Percentiles rank a stretch among this genome's conserved stretches.
Conservation (phyloP, 176 grass and related monocot genomes). For the Triticum urartu region DNA sequence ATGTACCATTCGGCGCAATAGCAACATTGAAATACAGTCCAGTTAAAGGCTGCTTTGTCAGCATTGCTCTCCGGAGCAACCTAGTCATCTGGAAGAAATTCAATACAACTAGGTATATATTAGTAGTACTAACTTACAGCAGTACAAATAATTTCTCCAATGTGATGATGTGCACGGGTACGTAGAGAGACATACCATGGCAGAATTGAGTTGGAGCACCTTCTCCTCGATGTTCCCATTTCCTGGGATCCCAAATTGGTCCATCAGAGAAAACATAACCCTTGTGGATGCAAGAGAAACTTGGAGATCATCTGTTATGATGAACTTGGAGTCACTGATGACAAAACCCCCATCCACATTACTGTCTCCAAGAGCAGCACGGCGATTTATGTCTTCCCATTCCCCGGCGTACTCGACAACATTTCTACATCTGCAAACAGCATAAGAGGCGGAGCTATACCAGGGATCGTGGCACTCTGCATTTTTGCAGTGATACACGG, state of each 20-base stretch:
- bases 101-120: not conserved
- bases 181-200: not conserved
- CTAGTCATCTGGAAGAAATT: not conserved
- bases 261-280: not conserved
- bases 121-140: too few species aligned
- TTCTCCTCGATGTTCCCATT: not conserved
- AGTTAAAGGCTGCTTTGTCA: not conserved
- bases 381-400: too few species aligned
- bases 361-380: too few species aligned
- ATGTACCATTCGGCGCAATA: not conserved
- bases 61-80: not conserved
- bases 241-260: not conserved
- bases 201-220: not conserved
- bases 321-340: not conserved
- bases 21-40: not conserved
- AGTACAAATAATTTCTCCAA: too few species aligned
- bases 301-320: not conserved
- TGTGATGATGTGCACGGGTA: too few species aligned
- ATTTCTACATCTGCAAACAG: not conserved
- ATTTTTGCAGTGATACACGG: too few species aligned
- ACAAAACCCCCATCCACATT: not conserved
- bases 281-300: not conserved
- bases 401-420: not conserved
- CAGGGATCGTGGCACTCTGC: accelerated
- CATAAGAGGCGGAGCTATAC: not conserved